Conservation (phyloP, 345 rosid genomes). For the Arabidopsis arenosa region DNA sequence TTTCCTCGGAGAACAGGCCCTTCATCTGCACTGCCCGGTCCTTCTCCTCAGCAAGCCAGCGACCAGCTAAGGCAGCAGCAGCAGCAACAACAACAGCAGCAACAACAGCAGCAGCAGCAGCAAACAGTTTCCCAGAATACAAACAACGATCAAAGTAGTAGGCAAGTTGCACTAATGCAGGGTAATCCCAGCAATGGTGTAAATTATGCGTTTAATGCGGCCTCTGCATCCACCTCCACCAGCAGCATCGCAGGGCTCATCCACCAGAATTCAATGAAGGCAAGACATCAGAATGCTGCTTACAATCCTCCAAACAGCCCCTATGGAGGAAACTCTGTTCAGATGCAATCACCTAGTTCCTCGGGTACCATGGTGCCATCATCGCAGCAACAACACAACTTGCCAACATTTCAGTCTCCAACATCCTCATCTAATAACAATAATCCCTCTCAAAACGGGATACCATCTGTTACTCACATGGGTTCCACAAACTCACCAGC, state of each 20-base stretch:
- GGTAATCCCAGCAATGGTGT: constrained; percentile 59
- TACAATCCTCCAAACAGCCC: constrained; percentile 75
- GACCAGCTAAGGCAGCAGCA: constrained; percentile 48
- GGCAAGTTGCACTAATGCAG: constrained; percentile 58
- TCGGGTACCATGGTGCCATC: constrained; percentile 64
- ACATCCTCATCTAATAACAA: constrained; percentile 66
- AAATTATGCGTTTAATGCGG: constrained; percentile 62
- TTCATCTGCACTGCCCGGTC: constrained; percentile 59
- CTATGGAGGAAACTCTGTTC: constrained; percentile 76
- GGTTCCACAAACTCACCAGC: constrained; percentile 66
- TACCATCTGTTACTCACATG: constrained; percentile 61
- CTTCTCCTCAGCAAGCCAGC: constrained; percentile 63
- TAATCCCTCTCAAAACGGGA: constrained; percentile 60
- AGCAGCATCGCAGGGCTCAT: constrained; percentile 85
- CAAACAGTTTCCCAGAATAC: constrained; percentile 57
- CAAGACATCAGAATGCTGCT: constrained; percentile 74
- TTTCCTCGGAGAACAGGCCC: constrained; percentile 77
- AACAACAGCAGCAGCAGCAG: constrained; percentile 48
- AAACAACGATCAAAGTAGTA: constrained; percentile 57
- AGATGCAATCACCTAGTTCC: constrained; percentile 80
- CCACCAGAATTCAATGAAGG: constrained; percentile 89
- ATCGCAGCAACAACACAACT: constrained; percentile 60
- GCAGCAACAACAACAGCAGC: constrained; percentile 10
- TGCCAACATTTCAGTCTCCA: constrained; percentile 77
- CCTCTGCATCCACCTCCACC: constrained; percentile 66